phyloP scores from a whole-genome alignment of 2,329 filamentous ascomycete species.

The Lachnellula subtilissima region DNA sequence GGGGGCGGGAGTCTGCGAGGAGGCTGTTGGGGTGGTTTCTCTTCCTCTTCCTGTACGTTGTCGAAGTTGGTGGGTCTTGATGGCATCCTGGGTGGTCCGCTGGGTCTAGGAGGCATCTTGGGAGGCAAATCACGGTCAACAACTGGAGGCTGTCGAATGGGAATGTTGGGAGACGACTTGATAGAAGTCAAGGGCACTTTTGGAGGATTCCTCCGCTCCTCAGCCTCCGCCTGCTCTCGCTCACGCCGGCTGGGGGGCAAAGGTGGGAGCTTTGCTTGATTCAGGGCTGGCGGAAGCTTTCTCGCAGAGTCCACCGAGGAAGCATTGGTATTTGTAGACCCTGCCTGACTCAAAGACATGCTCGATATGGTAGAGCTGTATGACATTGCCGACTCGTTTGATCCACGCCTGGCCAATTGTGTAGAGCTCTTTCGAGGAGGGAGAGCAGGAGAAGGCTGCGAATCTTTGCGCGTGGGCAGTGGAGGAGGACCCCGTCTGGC shows the following conservation, averaged over 20 bases:
- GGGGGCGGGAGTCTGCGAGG: conserved; percentile 23
- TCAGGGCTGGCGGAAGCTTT: conserved; percentile 52
- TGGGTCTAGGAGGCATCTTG: conserved; percentile 27
- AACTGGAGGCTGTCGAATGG: conserved; percentile 19
- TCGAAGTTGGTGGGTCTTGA: conserved; percentile 36
- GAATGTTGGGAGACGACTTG: conserved; percentile 37
- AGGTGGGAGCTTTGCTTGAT: conserved; percentile 52
- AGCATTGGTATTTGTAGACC: conserved; percentile 44
- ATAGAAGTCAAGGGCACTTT: conserved; percentile 34
- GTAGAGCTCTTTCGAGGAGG: conserved; percentile 33
- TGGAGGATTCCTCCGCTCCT: conserved; percentile 33
- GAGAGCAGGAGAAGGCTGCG: conserved; percentile 18
- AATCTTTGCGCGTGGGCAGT: conserved; percentile 19
- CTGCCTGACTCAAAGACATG: conserved; percentile 42
- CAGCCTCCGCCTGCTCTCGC: conserved; percentile 41
- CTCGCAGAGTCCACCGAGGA: conserved; percentile 39
- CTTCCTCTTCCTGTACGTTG: conserved; percentile 19
- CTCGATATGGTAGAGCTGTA: conserved; percentile 50
- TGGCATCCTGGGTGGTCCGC: conserved; percentile 47
- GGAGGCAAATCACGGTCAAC: conserved; percentile 23
- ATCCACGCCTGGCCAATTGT: conserved; percentile 43
- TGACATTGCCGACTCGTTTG: conserved; percentile 54
- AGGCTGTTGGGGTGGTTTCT: conserved; percentile 19
- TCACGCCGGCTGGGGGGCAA: conserved; percentile 53
- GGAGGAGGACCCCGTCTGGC: conserved; percentile 20